phyloP scores from a whole-genome alignment of 345 rosid species.

The Salix brachista region DNA sequence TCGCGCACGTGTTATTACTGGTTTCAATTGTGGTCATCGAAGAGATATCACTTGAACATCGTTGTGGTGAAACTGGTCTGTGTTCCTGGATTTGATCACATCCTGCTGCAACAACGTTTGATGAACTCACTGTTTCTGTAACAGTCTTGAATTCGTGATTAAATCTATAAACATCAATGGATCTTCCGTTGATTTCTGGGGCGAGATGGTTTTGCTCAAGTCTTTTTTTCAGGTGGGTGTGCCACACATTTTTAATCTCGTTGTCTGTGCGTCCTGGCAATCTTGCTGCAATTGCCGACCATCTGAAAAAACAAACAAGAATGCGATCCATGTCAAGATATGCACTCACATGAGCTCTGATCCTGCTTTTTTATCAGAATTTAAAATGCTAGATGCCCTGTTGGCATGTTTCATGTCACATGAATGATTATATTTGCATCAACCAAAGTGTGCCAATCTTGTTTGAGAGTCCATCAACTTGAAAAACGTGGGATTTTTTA shows the following conservation, averaged over 20 bases:
- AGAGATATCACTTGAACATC: conserved; percentile 31
- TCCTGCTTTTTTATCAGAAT: background rate
- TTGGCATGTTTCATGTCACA: conserved; percentile 13
- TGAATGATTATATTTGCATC: conserved; percentile 14
- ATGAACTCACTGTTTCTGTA: conserved; percentile 6
- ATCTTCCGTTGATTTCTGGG: background rate
- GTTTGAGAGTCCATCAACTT: conserved; percentile 1
- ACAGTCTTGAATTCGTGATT: conserved; percentile 1
- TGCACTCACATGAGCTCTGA: background rate
- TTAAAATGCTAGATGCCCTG: background rate
- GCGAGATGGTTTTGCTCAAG: conserved; percentile 23
- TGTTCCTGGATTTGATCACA: conserved; percentile 2
- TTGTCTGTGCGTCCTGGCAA: conserved; percentile 86
- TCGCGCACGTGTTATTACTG: conserved; percentile 10
- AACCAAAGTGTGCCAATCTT: conserved; percentile 12
- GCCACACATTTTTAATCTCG: conserved; percentile 83
- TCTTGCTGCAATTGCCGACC: conserved; percentile 81
- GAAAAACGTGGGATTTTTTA: background rate
- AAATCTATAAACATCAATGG: background rate
- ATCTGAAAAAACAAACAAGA: conserved; percentile 31
- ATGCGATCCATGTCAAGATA: background rate
- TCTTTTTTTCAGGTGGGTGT: conserved; percentile 72
- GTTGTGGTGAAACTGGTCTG: conserved; percentile 14
- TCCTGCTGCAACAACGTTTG: background rate
- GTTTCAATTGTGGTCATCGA: conserved; percentile 9